Percentiles rank a stretch among this genome's conserved stretches.
phyloP scores from a whole-genome alignment of 2,329 filamentous ascomycete genomes.

The Colletotrichum brevisporum region DNA sequence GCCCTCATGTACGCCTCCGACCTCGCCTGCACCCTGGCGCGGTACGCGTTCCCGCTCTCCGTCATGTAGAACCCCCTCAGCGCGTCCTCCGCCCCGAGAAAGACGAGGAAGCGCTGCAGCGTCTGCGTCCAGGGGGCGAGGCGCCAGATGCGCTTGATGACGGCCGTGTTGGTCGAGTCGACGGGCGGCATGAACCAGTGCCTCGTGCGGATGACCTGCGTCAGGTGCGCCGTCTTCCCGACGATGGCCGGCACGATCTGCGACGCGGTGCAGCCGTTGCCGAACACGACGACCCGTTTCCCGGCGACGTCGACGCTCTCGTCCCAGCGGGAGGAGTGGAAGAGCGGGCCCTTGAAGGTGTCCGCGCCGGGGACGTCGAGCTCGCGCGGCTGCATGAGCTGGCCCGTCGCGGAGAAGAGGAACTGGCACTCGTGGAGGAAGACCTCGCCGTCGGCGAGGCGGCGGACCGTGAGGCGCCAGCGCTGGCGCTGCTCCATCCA shows the following conservation, averaged over 20 bases:
- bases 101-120: slow-evolving; percentile 60
- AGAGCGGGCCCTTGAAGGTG: slow-evolving; percentile 65
- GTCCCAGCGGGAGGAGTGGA: slow-evolving; percentile 71
- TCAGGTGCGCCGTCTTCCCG: slow-evolving; percentile 46
- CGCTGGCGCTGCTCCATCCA: slow-evolving; percentile 53
- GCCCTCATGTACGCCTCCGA: slow-evolving; percentile 58
- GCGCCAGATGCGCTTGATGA: slow-evolving; percentile 53
- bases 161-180: slow-evolving; percentile 41
- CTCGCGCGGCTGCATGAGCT: slow-evolving; percentile 51
- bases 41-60: slow-evolving; percentile 48
- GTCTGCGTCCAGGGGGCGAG: slow-evolving; percentile 60
- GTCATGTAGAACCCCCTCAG: slow-evolving; percentile 54
- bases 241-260: slow-evolving; percentile 65
- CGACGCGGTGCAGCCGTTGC: slow-evolving; percentile 68
- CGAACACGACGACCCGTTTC: slow-evolving; percentile 67
- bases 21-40: slow-evolving; percentile 53
- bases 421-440: slow-evolving; percentile 56
- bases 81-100: slow-evolving; percentile 52
- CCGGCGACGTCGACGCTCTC: slow-evolving; percentile 61
- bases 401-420: slow-evolving; percentile 53
- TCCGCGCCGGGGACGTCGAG: slow-evolving; percentile 63
- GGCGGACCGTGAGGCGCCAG: slow-evolving; percentile 52
- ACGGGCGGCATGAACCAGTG: slow-evolving; percentile 58
- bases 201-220: slow-evolving; percentile 58
- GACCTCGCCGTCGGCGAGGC: slow-evolving; percentile 43